These are phyloP conservation scores for Tetracladium setigerum DNA, from an alignment of 495 filamentous ascomycete species.

Conservation along the genomic window DNA sequence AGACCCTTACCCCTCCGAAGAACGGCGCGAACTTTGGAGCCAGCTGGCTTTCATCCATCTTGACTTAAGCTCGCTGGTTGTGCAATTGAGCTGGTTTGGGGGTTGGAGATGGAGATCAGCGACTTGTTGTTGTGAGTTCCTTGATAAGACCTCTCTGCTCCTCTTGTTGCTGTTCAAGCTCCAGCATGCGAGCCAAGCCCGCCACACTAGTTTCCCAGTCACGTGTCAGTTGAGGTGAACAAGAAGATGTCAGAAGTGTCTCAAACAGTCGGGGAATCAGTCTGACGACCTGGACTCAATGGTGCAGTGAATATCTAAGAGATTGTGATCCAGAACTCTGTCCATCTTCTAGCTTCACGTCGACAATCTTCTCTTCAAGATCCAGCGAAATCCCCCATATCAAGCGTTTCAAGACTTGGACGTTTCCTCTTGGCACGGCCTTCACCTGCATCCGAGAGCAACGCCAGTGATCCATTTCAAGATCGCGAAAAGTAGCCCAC, in stretches of 20 bases:
- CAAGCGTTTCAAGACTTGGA: too few species aligned
- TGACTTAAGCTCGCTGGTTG: slow-evolving; percentile 9
- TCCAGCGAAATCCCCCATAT: too few species aligned
- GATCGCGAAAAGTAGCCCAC: slow-evolving; percentile 8
- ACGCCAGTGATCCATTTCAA: slow-evolving; percentile 10
- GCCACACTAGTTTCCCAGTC: neutral
- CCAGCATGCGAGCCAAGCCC: slow-evolving; percentile 3
- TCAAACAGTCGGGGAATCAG: too few species aligned
- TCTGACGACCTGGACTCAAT: too few species aligned
- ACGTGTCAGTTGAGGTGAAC: too few species aligned
- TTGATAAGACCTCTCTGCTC: slow-evolving; percentile 9
- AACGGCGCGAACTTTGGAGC: slow-evolving; percentile 93
- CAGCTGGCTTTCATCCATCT: slow-evolving; percentile 23
- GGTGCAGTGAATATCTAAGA: too few species aligned
- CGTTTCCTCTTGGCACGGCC: too few species aligned
- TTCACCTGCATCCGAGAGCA: too few species aligned
- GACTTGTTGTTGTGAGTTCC: neutral
- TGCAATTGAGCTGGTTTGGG: neutral
- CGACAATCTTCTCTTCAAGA: too few species aligned
- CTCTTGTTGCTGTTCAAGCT: neutral
- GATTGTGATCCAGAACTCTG: too few species aligned
- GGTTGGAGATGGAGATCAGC: neutral
- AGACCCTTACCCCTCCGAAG: slow-evolving; percentile 85
- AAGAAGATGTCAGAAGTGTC: too few species aligned
- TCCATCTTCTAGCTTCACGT: too few species aligned